Evolutionary conservation across 345 rosid species (phyloP), one percentile per base, ranked within the genome.

Genomic region (Eucalyptus tenuipes): DNA sequence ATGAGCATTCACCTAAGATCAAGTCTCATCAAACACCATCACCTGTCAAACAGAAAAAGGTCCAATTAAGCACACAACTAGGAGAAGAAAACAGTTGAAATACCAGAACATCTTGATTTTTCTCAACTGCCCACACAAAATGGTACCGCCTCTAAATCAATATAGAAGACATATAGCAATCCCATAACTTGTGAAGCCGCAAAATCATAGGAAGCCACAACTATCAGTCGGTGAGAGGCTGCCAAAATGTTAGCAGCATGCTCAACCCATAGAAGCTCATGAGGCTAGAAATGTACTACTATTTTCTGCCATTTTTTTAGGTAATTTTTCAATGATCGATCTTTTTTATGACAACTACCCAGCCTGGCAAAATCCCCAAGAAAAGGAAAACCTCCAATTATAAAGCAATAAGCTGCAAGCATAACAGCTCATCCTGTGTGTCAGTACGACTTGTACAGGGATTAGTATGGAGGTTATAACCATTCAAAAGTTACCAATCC

Each of bases 21-120:
- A 94, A 37, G 93, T 90, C 59, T 95, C 97, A 94, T 95, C 93
- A 59, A 95, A 95, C 85, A 61, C 90, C 96, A 95, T 93, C 89
- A 90, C 94, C 97, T 95, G 86, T 75, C 84, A 40, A 64, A 75
- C 15, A 40, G 47, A 50, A 49, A n/a, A 86, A n/a, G 87, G 48
- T 42, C 45, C 49, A 50, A 33, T 86, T 86, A 27, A 40, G 45
- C 9, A 86, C 45, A 5, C 61, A 10, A 42, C 40, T 17, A 86
- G 87, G 45, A 22, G 11, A 55, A 37, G 25, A 33, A 86, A 86
- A 86, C 29, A 86, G 87, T 33, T 5, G 45, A 49, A 45, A 50
- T 50, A 42, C 87, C 29, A 49, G 61, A 49, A 49, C 64, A 50
- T 86, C 47, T 55, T 86, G 17, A 75, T 42, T 20, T 75, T 75